Base-by-base conservation (phyloP, 371 early-diverging fungal genomes). In the Thermomucor indicae-seudaticae region DNA sequence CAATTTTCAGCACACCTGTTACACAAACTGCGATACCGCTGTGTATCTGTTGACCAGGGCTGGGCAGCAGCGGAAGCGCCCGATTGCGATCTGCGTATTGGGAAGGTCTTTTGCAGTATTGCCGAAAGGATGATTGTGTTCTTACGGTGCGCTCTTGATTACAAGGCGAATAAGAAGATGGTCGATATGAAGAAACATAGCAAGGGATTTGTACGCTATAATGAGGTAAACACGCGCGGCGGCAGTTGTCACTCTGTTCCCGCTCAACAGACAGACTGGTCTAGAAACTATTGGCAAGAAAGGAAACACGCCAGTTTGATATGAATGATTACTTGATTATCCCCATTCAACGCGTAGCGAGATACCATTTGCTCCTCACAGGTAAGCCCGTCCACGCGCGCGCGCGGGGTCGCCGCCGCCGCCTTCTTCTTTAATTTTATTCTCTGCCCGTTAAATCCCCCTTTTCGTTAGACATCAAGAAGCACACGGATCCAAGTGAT, bases 321-420 rank as follows among this genome's bases (percentile, higher is more conserved):
- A 43, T 68, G 29, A 47, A 57, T 8, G 72, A 67, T 49, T 72
- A 62, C 35, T 27, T 72, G 17, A 72, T 72, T 34, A 65, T 68
- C 31, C 72, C 72, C 22, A 68, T 72, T 38, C 72, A 72, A 40
- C 66, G 72, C 14, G 53, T 68, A 4, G 57, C 66, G 22, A 49
- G 72, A 27, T 72, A 65, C 38, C 60, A 60, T 14, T 35, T 72
- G 28, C 39, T 72, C 24, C 41, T 72, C 22, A 49, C 66, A 47
- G 71, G 71, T 70, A 60, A 53, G 29, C 37, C 8, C 32, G 14
- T 3, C 14, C 37, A 16, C 19, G 11, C 16, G 22, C 22, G 19
- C 22, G 10, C 16, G n/a, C 48, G 14, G n/a, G n/a, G n/a, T n/a
- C n/a, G n/a, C n/a, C n/a, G n/a, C n/a, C n/a, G n/a, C n/a, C n/a